phyloP scores from a whole-genome alignment of 2,329 filamentous ascomycete species.

The Fusarium chlamydosporum region DNA sequence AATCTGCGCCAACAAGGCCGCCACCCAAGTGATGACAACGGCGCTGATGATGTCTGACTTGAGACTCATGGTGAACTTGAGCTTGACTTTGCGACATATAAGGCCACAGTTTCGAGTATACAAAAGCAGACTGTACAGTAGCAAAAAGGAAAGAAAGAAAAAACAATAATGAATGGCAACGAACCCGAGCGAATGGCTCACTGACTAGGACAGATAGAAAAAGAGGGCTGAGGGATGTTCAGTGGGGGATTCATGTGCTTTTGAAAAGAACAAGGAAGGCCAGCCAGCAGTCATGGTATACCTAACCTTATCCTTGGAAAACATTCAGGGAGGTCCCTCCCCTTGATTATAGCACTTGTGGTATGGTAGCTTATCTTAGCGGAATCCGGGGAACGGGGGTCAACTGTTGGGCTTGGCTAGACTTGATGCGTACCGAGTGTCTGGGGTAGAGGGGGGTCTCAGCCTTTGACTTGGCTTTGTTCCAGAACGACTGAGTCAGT shows the following conservation, averaged over 20 bases:
- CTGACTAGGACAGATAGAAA: not conserved
- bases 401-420: not conserved
- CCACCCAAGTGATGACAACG: slow-evolving; percentile 42
- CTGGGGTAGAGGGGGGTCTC: slow-evolving; percentile 27
- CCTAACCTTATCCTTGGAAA: slow-evolving; percentile 7
- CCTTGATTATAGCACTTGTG: not conserved
- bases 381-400: slow-evolving; percentile 15
- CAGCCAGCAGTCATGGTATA: not conserved
- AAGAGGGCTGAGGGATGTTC: not conserved
- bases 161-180: slow-evolving; percentile 14
- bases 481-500: slow-evolving; percentile 34
- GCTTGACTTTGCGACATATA: slow-evolving; percentile 12
- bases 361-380: slow-evolving; percentile 9
- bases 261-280: slow-evolving; percentile 25
- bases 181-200: slow-evolving; percentile 2
- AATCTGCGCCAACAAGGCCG: slow-evolving; percentile 40
- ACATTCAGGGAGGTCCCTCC: not conserved
- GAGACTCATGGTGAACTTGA: slow-evolving; percentile 33
- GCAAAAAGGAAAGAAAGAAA: not conserved
- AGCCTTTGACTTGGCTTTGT: not conserved
- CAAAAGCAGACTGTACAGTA: not conserved
- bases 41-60: slow-evolving; percentile 38
- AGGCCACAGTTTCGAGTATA: not conserved
- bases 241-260: slow-evolving; percentile 39
- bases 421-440: slow-evolving; percentile 6